Evolutionary conservation across 1,284 basidiomycete species (phyloP).

Genomic region (Cutaneotrichosporon sp.): DNA sequence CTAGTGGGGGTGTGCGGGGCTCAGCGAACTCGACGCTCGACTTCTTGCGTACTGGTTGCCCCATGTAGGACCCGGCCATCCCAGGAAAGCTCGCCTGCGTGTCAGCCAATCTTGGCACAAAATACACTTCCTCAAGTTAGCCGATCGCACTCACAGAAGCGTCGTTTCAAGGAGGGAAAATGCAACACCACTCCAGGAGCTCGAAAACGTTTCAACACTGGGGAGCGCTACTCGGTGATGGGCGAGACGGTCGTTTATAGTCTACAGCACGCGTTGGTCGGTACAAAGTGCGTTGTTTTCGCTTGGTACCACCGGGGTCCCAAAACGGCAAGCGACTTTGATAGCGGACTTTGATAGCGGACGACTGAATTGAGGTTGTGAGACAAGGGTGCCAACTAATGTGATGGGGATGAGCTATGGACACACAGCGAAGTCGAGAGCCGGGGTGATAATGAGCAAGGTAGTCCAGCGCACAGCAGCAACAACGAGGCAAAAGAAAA

Average conservation of each 20-base stretch:
- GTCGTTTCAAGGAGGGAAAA: background rate
- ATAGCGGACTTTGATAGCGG: background rate
- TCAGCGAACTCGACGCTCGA: background rate
- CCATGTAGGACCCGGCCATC: background rate
- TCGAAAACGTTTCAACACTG: too few species aligned
- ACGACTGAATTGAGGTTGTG: background rate
- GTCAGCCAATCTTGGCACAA: background rate
- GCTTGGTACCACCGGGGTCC: background rate
- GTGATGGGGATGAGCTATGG: too few species aligned
- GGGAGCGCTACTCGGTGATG: too few species aligned
- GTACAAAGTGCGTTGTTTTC: background rate
- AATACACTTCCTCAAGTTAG: too few species aligned
- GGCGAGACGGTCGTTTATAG: too few species aligned
- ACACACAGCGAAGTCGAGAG: too few species aligned
- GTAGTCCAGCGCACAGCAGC: too few species aligned
- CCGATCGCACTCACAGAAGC: background rate
- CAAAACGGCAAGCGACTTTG: background rate
- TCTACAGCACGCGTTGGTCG: background rate
- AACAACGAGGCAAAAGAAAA: background rate
- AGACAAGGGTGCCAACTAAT: too few species aligned
- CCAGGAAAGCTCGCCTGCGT: background rate
- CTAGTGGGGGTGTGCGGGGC: background rate
- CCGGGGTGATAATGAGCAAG: too few species aligned
- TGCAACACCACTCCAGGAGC: background rate
- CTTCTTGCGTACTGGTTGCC: background rate